These are phyloP conservation scores for Colletotrichum horii DNA, from an alignment of 2,329 filamentous ascomycete species.

Conservation along the genomic window DNA sequence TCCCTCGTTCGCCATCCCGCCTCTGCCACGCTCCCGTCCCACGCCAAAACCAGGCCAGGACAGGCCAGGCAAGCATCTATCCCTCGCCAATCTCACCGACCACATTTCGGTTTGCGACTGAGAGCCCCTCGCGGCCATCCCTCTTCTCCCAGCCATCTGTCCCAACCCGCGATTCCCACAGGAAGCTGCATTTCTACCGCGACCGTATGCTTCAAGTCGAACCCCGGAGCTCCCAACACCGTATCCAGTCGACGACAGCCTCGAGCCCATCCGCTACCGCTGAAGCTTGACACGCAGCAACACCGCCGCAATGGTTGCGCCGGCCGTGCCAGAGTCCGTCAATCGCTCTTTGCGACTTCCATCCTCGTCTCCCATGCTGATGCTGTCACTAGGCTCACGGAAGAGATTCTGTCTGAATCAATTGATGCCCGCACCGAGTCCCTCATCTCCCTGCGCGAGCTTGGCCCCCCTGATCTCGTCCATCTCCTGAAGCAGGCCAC, in stretches of 20 bases:
- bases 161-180: not conserved
- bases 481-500: constrained; percentile 83
- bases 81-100: constrained; percentile 13
- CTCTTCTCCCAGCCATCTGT: constrained; percentile 9
- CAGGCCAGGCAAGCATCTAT: constrained; percentile 6
- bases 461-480: constrained; percentile 94
- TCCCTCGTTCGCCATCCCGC: not conserved
- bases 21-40: not conserved
- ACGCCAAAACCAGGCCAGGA: not conserved
- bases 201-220: not conserved
- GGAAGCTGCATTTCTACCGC: not conserved
- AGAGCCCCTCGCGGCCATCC: not conserved
- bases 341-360: not conserved
- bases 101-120: not conserved
- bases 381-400: constrained; percentile 73
- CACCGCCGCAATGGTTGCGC: constrained; percentile 67
- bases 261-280: not conserved
- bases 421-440: constrained; percentile 93
- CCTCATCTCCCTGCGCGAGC: constrained; percentile 83
- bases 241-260: not conserved
- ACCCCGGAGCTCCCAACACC: not conserved
- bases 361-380: constrained; percentile 23
- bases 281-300: constrained; percentile 4
- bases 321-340: constrained; percentile 77
- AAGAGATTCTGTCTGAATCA: constrained; percentile 90